Percentiles rank a stretch among this genome's conserved stretches.
Conservation (phyloP, 2,329 filamentous ascomycete genomes). For the Aspergillus brasiliensis region DNA sequence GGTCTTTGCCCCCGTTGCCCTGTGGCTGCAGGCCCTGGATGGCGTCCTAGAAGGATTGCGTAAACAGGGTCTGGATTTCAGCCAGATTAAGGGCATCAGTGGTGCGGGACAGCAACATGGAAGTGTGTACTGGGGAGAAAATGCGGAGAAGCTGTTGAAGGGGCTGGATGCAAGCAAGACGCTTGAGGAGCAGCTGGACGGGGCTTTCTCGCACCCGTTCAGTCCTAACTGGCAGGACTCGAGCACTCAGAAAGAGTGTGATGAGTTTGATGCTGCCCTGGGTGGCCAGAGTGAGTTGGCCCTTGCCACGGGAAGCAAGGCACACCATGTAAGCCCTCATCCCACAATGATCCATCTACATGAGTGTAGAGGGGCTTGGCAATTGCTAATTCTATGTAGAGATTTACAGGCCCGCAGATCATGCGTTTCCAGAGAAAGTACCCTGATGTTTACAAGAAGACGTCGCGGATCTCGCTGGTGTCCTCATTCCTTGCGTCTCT, state of each 20-base stretch:
- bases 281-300: slow-evolving; percentile 71
- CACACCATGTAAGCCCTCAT: slow-evolving; percentile 75
- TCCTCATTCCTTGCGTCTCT: slow-evolving; percentile 93
- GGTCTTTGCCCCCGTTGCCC: slow-evolving; percentile 86
- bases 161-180: slow-evolving; percentile 61
- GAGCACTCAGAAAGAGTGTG: slow-evolving; percentile 89
- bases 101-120: slow-evolving; percentile 97
- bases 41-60: slow-evolving; percentile 75
- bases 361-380: slow-evolving; percentile 1
- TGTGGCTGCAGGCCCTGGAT: slow-evolving; percentile 94
- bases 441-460: slow-evolving; percentile 77
- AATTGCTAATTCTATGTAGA: slow-evolving; percentile 49
- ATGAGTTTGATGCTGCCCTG: slow-evolving; percentile 76
- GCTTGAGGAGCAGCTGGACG: slow-evolving; percentile 71
- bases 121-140: slow-evolving; percentile 85
- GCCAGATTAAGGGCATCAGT: slow-evolving; percentile 76
- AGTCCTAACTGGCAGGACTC: slow-evolving; percentile 98
- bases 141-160: slow-evolving; percentile 67
- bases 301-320: slow-evolving; percentile 81
- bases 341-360: background rate
- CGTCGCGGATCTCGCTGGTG: slow-evolving; percentile 84
- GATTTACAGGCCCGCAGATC: slow-evolving; percentile 97
- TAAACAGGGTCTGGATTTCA: slow-evolving; percentile 70
- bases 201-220: slow-evolving; percentile 78
- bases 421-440: slow-evolving; percentile 80